These are phyloP conservation scores for Rubroboletus satanas DNA, from an alignment of 768 basidiomycete species.

Conservation along the genomic window DNA sequence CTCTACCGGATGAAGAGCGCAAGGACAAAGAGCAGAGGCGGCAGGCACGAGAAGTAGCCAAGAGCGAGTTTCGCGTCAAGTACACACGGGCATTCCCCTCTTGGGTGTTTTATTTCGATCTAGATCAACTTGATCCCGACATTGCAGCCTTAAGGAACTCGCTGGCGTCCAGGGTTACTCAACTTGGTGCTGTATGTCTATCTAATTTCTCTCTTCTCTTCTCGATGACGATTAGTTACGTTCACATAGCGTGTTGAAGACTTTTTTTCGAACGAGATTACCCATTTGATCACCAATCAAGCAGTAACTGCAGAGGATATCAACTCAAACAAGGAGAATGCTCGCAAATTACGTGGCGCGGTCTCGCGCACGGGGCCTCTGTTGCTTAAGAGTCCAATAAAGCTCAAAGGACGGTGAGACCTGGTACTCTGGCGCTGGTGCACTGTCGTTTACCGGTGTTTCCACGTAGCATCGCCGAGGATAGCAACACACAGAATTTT, in stretches of 20 bases:
- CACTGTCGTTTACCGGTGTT: not conserved
- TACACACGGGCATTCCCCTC: slow-evolving; percentile 81
- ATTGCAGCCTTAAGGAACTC: slow-evolving; percentile 33
- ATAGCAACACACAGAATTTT: slow-evolving; percentile 32
- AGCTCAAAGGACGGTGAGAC: slow-evolving; percentile 54
- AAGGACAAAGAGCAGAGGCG: slow-evolving; percentile 47
- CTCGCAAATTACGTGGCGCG: slow-evolving; percentile 31
- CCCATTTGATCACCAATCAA: slow-evolving; percentile 80
- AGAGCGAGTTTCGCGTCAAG: slow-evolving; percentile 75
- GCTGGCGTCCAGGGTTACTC: slow-evolving; percentile 54
- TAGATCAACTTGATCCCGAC: slow-evolving; percentile 42
- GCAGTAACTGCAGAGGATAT: slow-evolving; percentile 34
- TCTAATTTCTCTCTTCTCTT: not conserved
- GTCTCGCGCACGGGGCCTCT: slow-evolving; percentile 20
- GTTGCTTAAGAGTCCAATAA: slow-evolving; percentile 61
- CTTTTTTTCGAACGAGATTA: slow-evolving; percentile 84
- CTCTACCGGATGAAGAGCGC: slow-evolving; percentile 34
- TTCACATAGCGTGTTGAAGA: slow-evolving; percentile 67
- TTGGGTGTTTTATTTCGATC: slow-evolving; percentile 85
- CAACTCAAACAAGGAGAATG: slow-evolving; percentile 64
- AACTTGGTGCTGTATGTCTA: slow-evolving; percentile 73
- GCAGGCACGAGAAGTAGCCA: slow-evolving; percentile 50
- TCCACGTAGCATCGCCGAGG: slow-evolving; percentile 28
- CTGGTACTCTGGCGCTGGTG: not conserved
- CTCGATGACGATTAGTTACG: not conserved